Conservation (phyloP, 179 eudicot species). For the Carnegiea gigantea region DNA sequence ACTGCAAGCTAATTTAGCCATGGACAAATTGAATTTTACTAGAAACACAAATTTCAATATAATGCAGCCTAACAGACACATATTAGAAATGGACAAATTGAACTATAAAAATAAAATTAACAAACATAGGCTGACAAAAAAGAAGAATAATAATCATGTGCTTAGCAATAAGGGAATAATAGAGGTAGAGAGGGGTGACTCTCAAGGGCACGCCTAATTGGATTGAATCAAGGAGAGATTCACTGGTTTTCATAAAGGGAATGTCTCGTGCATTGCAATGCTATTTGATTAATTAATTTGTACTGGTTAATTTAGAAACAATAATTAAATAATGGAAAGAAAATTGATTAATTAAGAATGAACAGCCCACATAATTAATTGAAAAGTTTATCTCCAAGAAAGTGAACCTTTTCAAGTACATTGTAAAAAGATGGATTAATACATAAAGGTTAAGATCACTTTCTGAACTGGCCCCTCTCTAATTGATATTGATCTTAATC, state of each 20-base stretch:
- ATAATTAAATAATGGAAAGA: not conserved
- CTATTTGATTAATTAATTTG: conserved; percentile 15
- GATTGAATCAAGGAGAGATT: conserved; percentile 88
- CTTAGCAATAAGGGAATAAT: conserved; percentile 50
- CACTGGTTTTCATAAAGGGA: conserved; percentile 48
- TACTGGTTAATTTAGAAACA: not conserved
- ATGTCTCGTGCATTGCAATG: conserved; percentile 48
- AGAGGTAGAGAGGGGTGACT: conserved; percentile 35
- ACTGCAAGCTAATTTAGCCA: not conserved
- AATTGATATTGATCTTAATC: conserved; percentile 42
- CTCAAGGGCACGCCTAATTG: conserved; percentile 86
- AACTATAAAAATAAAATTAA: conserved; percentile 28
- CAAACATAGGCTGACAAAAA: conserved; percentile 39
- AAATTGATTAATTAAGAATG: not conserved
- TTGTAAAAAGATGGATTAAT: conserved; percentile 16
- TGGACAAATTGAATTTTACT: conserved; percentile 35
- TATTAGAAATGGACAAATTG: conserved; percentile 23
- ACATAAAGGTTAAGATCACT: conserved; percentile 33
- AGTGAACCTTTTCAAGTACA: conserved; percentile 44
- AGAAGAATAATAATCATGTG: conserved; percentile 64
- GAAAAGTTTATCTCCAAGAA: conserved; percentile 27
- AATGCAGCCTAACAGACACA: not conserved
- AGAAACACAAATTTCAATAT: conserved; percentile 27
- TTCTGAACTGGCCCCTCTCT: conserved; percentile 25
- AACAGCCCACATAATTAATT: not conserved